Percentiles rank a stretch among this genome's conserved stretches.
Conservation (phyloP, 2,329 filamentous ascomycete species). For the Xylaria sp. region DNA sequence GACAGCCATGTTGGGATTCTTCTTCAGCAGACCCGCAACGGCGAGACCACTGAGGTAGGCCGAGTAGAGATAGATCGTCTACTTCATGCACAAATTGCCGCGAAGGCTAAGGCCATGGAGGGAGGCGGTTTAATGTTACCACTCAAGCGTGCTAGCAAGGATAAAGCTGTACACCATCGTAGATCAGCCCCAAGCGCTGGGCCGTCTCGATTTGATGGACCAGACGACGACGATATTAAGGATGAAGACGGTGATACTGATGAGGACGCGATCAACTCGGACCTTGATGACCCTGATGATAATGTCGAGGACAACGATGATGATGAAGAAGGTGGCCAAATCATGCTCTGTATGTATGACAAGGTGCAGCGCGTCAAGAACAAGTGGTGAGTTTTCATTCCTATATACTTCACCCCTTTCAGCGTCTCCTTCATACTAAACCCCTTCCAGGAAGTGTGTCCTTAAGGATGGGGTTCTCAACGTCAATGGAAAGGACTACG, state of each 20-base stretch:
- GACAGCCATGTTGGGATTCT: conserved; percentile 69
- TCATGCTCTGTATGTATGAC: conserved; percentile 99
- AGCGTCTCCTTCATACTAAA: conserved; percentile 43
- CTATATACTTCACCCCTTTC: conserved; percentile 15
- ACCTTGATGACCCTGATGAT: conserved; percentile 95
- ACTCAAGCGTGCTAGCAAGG: conserved; percentile 65
- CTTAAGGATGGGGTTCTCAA: conserved; percentile 96
- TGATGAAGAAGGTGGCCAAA: conserved; percentile 85
- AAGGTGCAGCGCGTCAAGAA: conserved; percentile 99
- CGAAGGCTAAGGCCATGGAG: conserved; percentile 75
- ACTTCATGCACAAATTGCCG: conserved; percentile 75
- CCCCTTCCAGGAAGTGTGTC: conserved; percentile 82
- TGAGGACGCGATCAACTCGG: conserved; percentile 98
- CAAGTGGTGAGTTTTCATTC: conserved; percentile 74
- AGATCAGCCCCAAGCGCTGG: conserved; percentile 46
- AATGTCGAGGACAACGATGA: conserved; percentile 85
- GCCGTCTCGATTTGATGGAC: conserved; percentile 70
- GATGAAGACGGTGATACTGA: conserved; percentile 65
- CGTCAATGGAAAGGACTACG: conserved; percentile 93
- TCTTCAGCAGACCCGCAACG: conserved; percentile 65
- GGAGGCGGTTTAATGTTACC: conserved; percentile 81
- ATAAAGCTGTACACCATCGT: conserved; percentile 48
- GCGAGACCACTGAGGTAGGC: conserved; percentile 66
- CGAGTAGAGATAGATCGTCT: conserved; percentile 74
- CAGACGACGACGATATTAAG: conserved; percentile 65